Evolutionary conservation across 2,329 filamentous ascomycete species (phyloP).

Genomic region (Colletotrichum orbiculare): DNA sequence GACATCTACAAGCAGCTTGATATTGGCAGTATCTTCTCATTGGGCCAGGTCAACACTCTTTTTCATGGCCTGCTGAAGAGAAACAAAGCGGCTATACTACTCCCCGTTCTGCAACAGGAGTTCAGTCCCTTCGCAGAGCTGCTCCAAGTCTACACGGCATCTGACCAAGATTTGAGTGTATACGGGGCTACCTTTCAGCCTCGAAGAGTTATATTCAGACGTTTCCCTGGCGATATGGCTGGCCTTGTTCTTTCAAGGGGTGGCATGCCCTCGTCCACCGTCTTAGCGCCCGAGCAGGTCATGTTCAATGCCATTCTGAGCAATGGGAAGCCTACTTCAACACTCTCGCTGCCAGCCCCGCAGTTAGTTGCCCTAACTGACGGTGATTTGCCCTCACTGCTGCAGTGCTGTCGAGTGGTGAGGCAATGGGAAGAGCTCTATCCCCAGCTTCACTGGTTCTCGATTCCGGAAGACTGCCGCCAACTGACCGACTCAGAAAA

Average conservation of each 20-base stretch:
- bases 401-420: conserved; percentile 50
- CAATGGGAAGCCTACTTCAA: conserved; percentile 7
- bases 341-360: conserved; percentile 11
- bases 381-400: conserved; percentile 46
- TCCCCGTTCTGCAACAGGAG: conserved; percentile 54
- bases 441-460: conserved; percentile 59
- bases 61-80: conserved; percentile 54
- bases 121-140: conserved; percentile 58
- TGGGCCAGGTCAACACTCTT: conserved; percentile 50
- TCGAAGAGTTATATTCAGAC: conserved; percentile 52
- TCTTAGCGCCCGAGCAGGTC: neutral
- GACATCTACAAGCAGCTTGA: conserved; percentile 60
- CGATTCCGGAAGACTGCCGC: conserved; percentile 57
- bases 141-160: conserved; percentile 58
- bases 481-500: conserved; percentile 55
- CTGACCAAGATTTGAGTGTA: conserved; percentile 48
- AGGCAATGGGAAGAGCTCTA: conserved; percentile 53
- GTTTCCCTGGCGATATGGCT: conserved; percentile 45
- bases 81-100: conserved; percentile 55
- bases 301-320: conserved; percentile 5
- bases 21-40: conserved; percentile 51
- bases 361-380: conserved; percentile 46
- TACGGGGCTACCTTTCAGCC: conserved; percentile 50
- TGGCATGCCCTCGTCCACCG: conserved; percentile 6
- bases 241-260: conserved; percentile 40